These are phyloP conservation scores for Phytophthora ohioensis DNA, from an alignment of 352 stramenopile species.

Conservation along the genomic window DNA sequence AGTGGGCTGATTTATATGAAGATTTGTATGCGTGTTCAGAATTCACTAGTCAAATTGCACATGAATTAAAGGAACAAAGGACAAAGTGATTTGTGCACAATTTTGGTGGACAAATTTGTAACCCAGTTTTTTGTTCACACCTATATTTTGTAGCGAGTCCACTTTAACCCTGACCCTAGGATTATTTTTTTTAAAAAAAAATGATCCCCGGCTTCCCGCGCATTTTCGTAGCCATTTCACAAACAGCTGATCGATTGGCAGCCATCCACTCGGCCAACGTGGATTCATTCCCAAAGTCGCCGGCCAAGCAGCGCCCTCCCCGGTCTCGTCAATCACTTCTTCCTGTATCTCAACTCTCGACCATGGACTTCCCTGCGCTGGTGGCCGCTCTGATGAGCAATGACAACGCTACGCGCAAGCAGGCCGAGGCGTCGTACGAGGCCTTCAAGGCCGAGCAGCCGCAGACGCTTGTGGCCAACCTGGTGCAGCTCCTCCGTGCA, in stretches of 20 bases:
- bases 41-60: conserved; percentile 19
- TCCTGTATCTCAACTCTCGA: neutral
- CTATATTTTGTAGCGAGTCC: too few relatives aligned
- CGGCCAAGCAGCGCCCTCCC: conserved; percentile 2
- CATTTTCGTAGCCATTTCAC: conserved; percentile 37
- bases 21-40: neutral
- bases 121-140: too few relatives aligned
- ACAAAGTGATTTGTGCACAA: neutral
- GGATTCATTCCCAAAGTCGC: conserved; percentile 36
- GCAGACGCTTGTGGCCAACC: conserved; percentile 67
- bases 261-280: conserved; percentile 1
- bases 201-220: neutral
- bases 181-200: too few relatives aligned
- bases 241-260: conserved; percentile 42
- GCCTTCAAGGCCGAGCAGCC: conserved; percentile 72
- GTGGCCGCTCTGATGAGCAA: conserved; percentile 81
- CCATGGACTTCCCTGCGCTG: conserved; percentile 80
- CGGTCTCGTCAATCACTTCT: neutral
- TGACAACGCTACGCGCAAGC: conserved; percentile 77
- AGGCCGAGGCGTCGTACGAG: conserved; percentile 82
- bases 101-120: too few relatives aligned
- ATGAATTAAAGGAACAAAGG: neutral
- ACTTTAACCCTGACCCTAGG: too few relatives aligned
- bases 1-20: neutral
- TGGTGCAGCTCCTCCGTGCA: conserved; percentile 71